Percentiles rank a stretch among this genome's conserved stretches.
These are phyloP conservation scores for Xerocomus minutiporus DNA, from an alignment of 1,284 basidiomycete species.

Conservation along the genomic window DNA sequence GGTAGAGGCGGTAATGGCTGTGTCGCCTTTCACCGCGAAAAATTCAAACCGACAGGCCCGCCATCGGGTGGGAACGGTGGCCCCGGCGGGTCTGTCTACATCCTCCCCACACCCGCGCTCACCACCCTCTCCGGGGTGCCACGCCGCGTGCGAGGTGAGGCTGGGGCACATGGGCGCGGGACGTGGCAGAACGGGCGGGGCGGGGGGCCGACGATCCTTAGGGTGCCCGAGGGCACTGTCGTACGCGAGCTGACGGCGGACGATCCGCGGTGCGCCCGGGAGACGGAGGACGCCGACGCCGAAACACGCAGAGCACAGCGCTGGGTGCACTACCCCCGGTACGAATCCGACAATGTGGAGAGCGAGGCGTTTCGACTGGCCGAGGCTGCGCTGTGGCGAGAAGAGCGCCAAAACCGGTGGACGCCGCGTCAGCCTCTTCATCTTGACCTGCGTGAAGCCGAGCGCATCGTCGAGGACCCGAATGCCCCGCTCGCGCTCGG, in stretches of 20 bases:
- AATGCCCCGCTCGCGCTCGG: slow-evolving; percentile 68
- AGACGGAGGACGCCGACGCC: slow-evolving; percentile 49
- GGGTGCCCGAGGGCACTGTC: slow-evolving; percentile 86
- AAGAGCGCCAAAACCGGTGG: slow-evolving; percentile 58
- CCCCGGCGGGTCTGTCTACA: slow-evolving; percentile 80
- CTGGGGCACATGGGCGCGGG: slow-evolving; percentile 73
- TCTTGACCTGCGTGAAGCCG: slow-evolving; percentile 58
- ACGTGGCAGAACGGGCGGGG: slow-evolving; percentile 80
- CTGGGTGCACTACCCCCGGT: slow-evolving; percentile 78
- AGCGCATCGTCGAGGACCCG: slow-evolving; percentile 40
- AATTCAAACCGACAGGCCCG: slow-evolving; percentile 73
- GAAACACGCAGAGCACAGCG: background rate
- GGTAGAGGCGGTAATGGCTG: slow-evolving; percentile 83
- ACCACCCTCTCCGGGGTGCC: slow-evolving; percentile 74
- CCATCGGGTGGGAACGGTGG: slow-evolving; percentile 91
- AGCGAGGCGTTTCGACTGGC: slow-evolving; percentile 74
- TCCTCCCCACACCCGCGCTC: slow-evolving; percentile 70
- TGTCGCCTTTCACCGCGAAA: slow-evolving; percentile 79
- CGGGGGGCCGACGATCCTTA: slow-evolving; percentile 68
- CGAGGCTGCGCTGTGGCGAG: slow-evolving; percentile 57
- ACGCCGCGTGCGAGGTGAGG: slow-evolving; percentile 60
- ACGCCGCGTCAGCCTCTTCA: slow-evolving; percentile 39
- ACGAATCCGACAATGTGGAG: slow-evolving; percentile 56
- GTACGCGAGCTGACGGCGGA: slow-evolving; percentile 68
- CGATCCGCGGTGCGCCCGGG: slow-evolving; percentile 61